Evolutionary conservation across 176 grass and related monocot genomes (phyloP), one percentile per base, ranked within the genome.

Genomic region (Musa troglodytarum): DNA sequence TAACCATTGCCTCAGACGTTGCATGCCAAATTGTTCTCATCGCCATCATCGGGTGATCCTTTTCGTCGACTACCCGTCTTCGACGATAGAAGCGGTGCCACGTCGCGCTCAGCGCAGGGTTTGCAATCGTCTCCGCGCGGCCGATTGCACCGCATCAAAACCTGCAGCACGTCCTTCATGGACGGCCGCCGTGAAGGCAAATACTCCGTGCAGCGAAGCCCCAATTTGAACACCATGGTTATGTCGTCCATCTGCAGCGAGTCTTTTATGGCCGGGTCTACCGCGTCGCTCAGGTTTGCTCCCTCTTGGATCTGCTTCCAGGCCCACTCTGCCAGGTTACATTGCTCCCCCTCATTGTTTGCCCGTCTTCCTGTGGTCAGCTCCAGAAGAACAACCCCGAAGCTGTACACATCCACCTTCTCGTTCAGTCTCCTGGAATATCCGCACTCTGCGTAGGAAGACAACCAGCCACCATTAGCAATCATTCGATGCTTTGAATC

Each of bases 381-480:
- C 83, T 99, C 90, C 50, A 99, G 73, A 13, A 99, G 86, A 50
- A 99, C 88, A 10, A 94, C 95, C 52, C 90, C 95, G 72, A 91
- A 99, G 84, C 95, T 99, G 83, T 94, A 99, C 12, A 91, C 88
- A 59, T 94, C 88, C 0, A 91, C 84, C 54, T 98, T 98, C 83
- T 91, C 88, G 19, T 82, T 87, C 22, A 89, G 63, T 70, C 87
- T 93, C 64, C 82, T 88, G 1, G 72, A 57, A 53, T 74, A 74
- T 5, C 72, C 72, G 22, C 72, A 74, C 25, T 74, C 72, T 74
- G 50, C n/a, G 24, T 9, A 26, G 11, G 20, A 74, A 56, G 3
- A 22, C 20, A 23, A 73, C 43, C 28, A 51, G 17, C 50, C 20
- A 71, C 11, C 16, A 17, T 5, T 12, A 25, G 5, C 11, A 54